Base-by-base conservation (phyloP, 768 basidiomycete genomes). In the Phlegmacium glaucopus region DNA sequence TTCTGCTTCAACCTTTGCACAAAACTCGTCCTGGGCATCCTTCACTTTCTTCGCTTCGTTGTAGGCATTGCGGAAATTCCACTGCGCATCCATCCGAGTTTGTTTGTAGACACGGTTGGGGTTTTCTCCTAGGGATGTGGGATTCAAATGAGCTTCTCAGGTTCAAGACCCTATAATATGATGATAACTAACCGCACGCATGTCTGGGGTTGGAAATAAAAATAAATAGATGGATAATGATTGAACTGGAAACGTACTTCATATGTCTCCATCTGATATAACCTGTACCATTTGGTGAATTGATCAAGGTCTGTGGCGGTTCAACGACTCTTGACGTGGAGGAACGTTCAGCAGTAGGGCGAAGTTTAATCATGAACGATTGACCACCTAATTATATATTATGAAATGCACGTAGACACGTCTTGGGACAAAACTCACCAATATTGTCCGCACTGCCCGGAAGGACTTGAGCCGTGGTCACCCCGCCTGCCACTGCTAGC, bases 381-480 rank as follows among this genome's bases (percentile, higher is more conserved):
- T 89, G 87, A 15, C 89, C 89, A 37, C 86, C 87, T 84, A 39
- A 48, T 22, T n/a, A n/a, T n/a, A n/a, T n/a, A n/a, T n/a, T n/a
- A n/a, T 1, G 25, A 13, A 22, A 15, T n/a, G 34, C 11, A n/a
- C n/a, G n/a, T n/a, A n/a, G n/a, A n/a, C n/a, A n/a, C n/a, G n/a
- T n/a, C n/a, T n/a, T n/a, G n/a, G 39, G 2, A 44, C 34, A n/a
- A 1, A 27, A 13, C 53, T 6, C 39, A 80, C 82, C 83, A 10
- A 85, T 85, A 25, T 79, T 80, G 48, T 78, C 66, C 1, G 74
- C 78, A 41, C 77, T 80, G 0, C 88, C 89, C 1, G 89, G 89
- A 0, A 92, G 72, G 13, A 90, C 70, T 44, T 87, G 77, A 2
- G 82, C 80, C 3, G 85, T 86, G 0, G 90, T 89, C 4, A 90